phyloP scores from a whole-genome alignment of 179 eudicot species.

The Heliamphora pulchella region DNA sequence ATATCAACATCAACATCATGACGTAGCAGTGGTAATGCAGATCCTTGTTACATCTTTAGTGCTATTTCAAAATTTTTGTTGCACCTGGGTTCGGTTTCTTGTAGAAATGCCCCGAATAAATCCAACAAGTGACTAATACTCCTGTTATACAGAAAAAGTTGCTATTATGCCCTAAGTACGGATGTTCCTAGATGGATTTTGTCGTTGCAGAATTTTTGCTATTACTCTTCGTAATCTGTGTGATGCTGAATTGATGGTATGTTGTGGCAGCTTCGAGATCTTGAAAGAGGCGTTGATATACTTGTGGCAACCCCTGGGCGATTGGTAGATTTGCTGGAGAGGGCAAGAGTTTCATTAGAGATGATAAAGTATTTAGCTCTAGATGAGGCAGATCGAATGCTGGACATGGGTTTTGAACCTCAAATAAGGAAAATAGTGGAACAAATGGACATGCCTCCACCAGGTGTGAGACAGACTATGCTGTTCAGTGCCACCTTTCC shows the following conservation, averaged over 20 bases:
- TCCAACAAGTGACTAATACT: too few species aligned
- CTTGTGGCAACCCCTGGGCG: conserved; percentile 62
- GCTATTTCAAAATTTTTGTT: background rate
- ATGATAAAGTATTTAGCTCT: conserved; percentile 48
- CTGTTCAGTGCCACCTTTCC: conserved; percentile 60
- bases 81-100: background rate
- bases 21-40: background rate
- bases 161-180: too few species aligned
- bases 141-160: too few species aligned
- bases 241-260: background rate
- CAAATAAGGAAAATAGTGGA: conserved; percentile 56
- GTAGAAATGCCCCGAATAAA: too few species aligned
- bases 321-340: conserved; percentile 54
- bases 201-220: background rate
- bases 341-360: conserved; percentile 52
- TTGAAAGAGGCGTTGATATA: conserved; percentile 60
- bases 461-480: conserved; percentile 49
- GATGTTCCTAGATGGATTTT: too few species aligned
- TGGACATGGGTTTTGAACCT: conserved; percentile 64
- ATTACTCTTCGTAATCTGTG: background rate
- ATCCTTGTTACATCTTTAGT: background rate
- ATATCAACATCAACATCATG: too few species aligned
- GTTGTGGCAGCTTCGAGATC: conserved; percentile 38
- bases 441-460: conserved; percentile 56
- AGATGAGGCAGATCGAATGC: conserved; percentile 59